Conservation (phyloP, 73 alveolate species). For the Paramecium tetraurelia region DNA sequence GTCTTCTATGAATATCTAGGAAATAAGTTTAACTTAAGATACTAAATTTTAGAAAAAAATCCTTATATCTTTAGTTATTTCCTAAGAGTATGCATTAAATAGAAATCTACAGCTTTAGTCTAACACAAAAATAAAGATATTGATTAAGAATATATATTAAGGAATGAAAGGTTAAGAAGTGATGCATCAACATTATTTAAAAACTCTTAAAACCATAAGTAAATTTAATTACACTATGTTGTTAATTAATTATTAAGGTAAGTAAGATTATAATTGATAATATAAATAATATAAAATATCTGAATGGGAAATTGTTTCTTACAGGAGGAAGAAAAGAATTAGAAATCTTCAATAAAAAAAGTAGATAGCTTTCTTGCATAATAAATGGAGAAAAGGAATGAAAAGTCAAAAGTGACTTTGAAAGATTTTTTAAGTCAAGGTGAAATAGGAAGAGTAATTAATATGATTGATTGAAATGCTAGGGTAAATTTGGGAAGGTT, state of each 20-base stretch:
- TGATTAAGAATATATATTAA: too few species aligned
- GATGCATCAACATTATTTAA: too few species aligned
- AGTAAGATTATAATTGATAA: neutral
- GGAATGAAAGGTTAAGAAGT: neutral
- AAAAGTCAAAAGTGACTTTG: neutral
- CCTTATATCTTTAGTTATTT: neutral
- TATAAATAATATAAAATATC: neutral
- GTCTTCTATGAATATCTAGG: neutral
- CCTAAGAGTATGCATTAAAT: neutral
- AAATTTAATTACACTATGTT: neutral
- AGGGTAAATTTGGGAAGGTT: constrained; percentile 48
- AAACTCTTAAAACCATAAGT: too few species aligned
- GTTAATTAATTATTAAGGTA: neutral
- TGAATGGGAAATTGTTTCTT: neutral
- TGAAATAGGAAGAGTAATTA: constrained; percentile 28
- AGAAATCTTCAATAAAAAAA: neutral
- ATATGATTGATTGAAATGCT: neutral
- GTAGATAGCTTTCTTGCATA: neutral
- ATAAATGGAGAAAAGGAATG: neutral
- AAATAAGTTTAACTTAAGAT: neutral
- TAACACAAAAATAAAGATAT: neutral
- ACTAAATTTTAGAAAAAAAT: neutral
- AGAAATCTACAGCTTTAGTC: neutral
- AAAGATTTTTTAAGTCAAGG: constrained; percentile 39
- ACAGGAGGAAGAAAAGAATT: neutral